Evolutionary conservation across 1,284 basidiomycete species (phyloP).

Genomic region (Austroboletus novae-zelandiae): DNA sequence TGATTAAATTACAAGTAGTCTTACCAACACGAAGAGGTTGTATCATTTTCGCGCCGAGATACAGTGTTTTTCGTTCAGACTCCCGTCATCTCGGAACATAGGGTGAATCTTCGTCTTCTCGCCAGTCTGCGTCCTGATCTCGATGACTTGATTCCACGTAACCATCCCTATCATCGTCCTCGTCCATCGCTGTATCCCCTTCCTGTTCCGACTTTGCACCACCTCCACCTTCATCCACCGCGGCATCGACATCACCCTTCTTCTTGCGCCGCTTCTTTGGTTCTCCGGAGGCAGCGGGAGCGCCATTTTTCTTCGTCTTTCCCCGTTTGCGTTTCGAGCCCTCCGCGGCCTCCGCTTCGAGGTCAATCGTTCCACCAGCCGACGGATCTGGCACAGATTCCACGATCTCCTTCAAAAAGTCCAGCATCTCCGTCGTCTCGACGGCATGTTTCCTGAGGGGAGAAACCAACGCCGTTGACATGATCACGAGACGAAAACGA

Average conservation of each 20-base stretch:
- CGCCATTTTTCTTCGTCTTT: conserved; percentile 49
- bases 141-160: conserved; percentile 13
- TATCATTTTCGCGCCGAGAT: conserved; percentile 11
- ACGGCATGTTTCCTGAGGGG: conserved; percentile 86
- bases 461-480: not conserved
- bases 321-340: conserved; percentile 52
- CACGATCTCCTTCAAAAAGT: conserved; percentile 97
- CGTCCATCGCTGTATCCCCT: conserved; percentile 35
- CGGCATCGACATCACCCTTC: conserved; percentile 38
- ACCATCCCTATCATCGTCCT: conserved; percentile 35
- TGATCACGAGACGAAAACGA: too few species aligned
- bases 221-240: conserved; percentile 30
- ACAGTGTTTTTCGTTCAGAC: conserved; percentile 3
- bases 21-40: conserved; percentile 8
- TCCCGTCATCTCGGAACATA: conserved; percentile 32
- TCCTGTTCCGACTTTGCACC: conserved; percentile 30
- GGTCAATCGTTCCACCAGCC: conserved; percentile 71
- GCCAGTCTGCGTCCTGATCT: conserved; percentile 26
- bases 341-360: conserved; percentile 60
- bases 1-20: conserved; percentile 33
- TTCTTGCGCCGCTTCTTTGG: conserved; percentile 40
- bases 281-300: conserved; percentile 27
- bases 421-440: conserved; percentile 85
- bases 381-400: conserved; percentile 87
- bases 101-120: conserved; percentile 31